A percentile compares a stretch with the other conserved stretches of the same genome.
Conservation (phyloP, 2,329 filamentous ascomycete species). For the Alternaria novae-zelandiae region DNA sequence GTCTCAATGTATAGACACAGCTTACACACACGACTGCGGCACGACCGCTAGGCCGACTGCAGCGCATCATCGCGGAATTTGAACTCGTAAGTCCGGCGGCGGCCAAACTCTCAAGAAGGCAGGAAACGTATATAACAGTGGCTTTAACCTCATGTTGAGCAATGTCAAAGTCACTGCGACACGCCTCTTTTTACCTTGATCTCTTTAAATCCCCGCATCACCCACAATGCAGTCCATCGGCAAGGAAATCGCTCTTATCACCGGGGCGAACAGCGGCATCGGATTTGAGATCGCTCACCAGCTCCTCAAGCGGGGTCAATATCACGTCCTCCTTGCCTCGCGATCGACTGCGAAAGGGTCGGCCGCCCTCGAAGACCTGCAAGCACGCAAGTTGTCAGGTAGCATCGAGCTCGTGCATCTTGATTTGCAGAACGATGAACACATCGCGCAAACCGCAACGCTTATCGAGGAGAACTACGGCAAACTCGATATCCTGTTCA, state of each 20-base stretch:
- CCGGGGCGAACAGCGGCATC: constrained; percentile 57
- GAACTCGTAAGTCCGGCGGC: not conserved
- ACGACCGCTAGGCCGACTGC: not conserved
- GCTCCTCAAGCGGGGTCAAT: constrained; percentile 45
- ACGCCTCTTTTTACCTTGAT: not conserved
- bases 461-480: constrained; percentile 38
- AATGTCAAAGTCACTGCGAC: not conserved
- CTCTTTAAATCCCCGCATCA: not conserved
- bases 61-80: constrained; percentile 2
- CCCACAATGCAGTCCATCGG: constrained; percentile 17
- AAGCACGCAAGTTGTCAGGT: constrained; percentile 32
- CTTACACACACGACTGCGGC: not conserved
- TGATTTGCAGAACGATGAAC: constrained; percentile 53
- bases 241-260: constrained; percentile 46
- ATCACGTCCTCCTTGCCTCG: constrained; percentile 37
- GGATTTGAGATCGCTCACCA: constrained; percentile 55
- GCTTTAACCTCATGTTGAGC: not conserved
- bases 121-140: not conserved
- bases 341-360: constrained; percentile 32
- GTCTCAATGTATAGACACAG: not conserved
- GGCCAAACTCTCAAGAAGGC: not conserved
- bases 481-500: constrained; percentile 48
- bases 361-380: constrained; percentile 34
- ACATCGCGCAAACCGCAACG: constrained; percentile 48
- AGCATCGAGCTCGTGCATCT: constrained; percentile 50